These are phyloP conservation scores for Suillus sp. DNA, from an alignment of 768 basidiomycete species.

Conservation along the genomic window DNA sequence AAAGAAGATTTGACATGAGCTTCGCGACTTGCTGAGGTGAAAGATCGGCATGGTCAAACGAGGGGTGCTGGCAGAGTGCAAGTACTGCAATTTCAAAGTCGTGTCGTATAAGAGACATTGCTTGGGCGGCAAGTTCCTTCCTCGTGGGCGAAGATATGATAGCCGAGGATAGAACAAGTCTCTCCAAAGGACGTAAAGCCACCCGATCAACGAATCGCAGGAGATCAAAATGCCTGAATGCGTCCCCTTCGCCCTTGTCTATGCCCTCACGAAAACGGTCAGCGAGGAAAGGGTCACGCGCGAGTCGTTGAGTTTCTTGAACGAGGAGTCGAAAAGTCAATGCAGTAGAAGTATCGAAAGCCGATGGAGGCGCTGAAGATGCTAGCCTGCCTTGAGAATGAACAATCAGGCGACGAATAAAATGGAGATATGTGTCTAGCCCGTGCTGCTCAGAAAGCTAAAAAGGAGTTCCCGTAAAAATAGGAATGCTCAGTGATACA, in stretches of 20 bases:
- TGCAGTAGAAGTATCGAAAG: conserved; percentile 74
- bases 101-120: conserved; percentile 64
- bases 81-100: conserved; percentile 82
- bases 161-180: conserved; percentile 74
- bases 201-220: conserved; percentile 81
- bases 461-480: conserved; percentile 18
- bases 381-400: conserved; percentile 77
- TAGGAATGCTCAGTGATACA: conserved; percentile 17
- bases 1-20: conserved; percentile 79
- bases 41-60: conserved; percentile 81
- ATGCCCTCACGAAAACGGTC: conserved; percentile 90
- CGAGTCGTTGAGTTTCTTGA: conserved; percentile 86
- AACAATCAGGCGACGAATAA: conserved; percentile 93
- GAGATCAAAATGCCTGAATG: conserved; percentile 83
- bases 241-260: conserved; percentile 84
- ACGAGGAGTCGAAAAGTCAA: conserved; percentile 84
- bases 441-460: conserved; percentile 98
- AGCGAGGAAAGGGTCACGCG: conserved; percentile 87
- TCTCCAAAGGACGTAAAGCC: conserved; percentile 77
- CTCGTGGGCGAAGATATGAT: conserved; percentile 65
- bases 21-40: conserved; percentile 73
- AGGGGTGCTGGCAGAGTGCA: conserved; percentile 76
- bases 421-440: conserved; percentile 95
- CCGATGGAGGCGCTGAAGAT: conserved; percentile 57
- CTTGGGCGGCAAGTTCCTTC: conserved; percentile 60